phyloP scores from a whole-genome alignment of 805 yeast genomes.

The Cyberlindnera euphorbiiphila region DNA sequence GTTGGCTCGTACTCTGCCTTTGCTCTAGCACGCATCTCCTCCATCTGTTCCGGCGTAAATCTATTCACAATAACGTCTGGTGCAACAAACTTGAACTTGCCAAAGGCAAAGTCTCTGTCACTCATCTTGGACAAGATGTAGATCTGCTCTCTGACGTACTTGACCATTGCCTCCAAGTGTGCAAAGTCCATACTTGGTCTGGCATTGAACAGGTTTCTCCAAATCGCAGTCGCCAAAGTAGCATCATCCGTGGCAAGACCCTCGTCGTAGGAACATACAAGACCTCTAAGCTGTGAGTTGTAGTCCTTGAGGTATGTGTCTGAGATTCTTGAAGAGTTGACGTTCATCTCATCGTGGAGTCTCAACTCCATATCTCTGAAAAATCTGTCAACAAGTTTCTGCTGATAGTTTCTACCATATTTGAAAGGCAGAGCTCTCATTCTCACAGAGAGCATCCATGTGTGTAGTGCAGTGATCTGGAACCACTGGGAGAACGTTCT shows the following conservation, averaged over 20 bases:
- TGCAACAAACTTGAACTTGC: slow-evolving; percentile 78
- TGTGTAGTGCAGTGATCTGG: slow-evolving; percentile 84
- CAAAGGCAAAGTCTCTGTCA: slow-evolving; percentile 91
- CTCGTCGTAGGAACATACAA: slow-evolving; percentile 88
- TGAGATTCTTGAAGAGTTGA: slow-evolving; percentile 73
- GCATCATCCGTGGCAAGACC: slow-evolving; percentile 78
- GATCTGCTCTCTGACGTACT: slow-evolving; percentile 83
- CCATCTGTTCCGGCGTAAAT: slow-evolving; percentile 62
- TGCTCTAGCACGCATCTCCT: slow-evolving; percentile 45
- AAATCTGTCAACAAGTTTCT: slow-evolving; percentile 81
- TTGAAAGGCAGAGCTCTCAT: slow-evolving; percentile 96
- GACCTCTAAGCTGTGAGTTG: slow-evolving; percentile 85
- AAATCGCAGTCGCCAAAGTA: slow-evolving; percentile 70
- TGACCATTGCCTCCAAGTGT: slow-evolving; percentile 83
- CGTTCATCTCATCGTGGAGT: slow-evolving; percentile 81
- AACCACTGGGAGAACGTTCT: slow-evolving; percentile 94
- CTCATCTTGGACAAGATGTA: slow-evolving; percentile 82
- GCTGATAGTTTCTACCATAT: slow-evolving; percentile 86
- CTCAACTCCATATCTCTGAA: slow-evolving; percentile 88
- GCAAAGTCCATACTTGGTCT: slow-evolving; percentile 75
- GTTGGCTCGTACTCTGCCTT: slow-evolving; percentile 44
- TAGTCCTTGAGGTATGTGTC: slow-evolving; percentile 87
- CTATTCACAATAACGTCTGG: slow-evolving; percentile 77
- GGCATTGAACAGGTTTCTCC: slow-evolving; percentile 92
- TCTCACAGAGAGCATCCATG: slow-evolving; percentile 90